These are phyloP conservation scores for Hermanozyma aechmeae DNA, from an alignment of 805 yeast genomes.

Conservation along the genomic window DNA sequence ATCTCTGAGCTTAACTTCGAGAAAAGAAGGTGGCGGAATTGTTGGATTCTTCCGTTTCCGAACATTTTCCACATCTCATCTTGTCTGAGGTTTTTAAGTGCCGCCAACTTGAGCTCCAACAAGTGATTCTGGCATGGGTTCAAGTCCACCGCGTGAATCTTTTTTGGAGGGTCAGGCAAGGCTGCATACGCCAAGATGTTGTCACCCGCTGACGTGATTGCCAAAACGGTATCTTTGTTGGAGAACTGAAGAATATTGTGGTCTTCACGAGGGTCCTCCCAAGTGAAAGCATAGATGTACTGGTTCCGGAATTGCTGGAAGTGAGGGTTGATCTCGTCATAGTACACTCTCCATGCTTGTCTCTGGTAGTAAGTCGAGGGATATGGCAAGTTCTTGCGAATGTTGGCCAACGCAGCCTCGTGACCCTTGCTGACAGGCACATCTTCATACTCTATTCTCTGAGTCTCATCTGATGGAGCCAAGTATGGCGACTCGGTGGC, in stretches of 20 bases:
- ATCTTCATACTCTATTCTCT: constrained; percentile 14
- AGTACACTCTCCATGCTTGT: constrained; percentile 73
- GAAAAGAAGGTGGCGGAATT: constrained; percentile 29
- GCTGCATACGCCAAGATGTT: constrained; percentile 67
- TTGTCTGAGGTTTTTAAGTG: constrained; percentile 43
- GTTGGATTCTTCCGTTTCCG: constrained; percentile 60
- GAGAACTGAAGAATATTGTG: constrained; percentile 52
- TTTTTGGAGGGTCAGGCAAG: constrained; percentile 61
- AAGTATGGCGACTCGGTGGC: constrained; percentile 80
- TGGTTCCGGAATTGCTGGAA: constrained; percentile 68
- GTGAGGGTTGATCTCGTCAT: constrained; percentile 59
- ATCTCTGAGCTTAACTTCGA: constrained; percentile 55
- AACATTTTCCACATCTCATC: constrained; percentile 66
- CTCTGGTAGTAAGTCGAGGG: constrained; percentile 76
- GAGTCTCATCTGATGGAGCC: constrained; percentile 42
- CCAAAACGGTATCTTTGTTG: constrained; percentile 62
- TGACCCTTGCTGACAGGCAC: constrained; percentile 56
- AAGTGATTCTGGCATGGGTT: constrained; percentile 79
- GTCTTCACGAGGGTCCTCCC: constrained; percentile 89
- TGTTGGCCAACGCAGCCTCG: constrained; percentile 62
- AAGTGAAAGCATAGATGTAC: constrained; percentile 79
- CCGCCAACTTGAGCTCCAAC: constrained; percentile 69
- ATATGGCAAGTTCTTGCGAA: constrained; percentile 58
- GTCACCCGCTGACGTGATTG: constrained; percentile 84
- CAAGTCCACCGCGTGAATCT: constrained; percentile 78